Conservation (phyloP, 768 basidiomycete species). For the Amanita pseudoporphyria region DNA sequence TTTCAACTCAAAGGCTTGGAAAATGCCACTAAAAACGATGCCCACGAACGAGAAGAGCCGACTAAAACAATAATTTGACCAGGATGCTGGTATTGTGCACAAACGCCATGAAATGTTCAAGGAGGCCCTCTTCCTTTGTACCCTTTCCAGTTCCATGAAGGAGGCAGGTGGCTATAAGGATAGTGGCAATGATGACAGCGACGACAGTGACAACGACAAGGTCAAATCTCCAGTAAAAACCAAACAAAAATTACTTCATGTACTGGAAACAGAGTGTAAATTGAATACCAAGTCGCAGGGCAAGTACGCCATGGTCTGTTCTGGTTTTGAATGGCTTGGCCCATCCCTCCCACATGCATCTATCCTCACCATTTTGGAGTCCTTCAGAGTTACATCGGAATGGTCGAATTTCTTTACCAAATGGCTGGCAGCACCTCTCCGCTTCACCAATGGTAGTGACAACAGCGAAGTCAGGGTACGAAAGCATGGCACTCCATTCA, state of each 20-base stretch:
- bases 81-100: too few species aligned
- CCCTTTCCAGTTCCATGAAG: slow-evolving; percentile 18
- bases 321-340: slow-evolving; percentile 35
- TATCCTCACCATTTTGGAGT: slow-evolving; percentile 20
- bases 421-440: slow-evolving; percentile 24
- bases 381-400: slow-evolving; percentile 15
- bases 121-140: too few species aligned
- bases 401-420: slow-evolving; percentile 22
- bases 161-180: too few species aligned
- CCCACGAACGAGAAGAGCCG: too few species aligned
- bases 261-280: slow-evolving; percentile 30
- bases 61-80: too few species aligned
- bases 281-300: slow-evolving; percentile 27
- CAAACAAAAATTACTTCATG: slow-evolving; percentile 31
- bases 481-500: slow-evolving; percentile 32
- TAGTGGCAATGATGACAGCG: slow-evolving; percentile 18
- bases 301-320: slow-evolving; percentile 26
- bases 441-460: slow-evolving; percentile 22
- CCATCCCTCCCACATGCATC: slow-evolving; percentile 31
- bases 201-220: slow-evolving; percentile 7
- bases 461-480: slow-evolving; percentile 21
- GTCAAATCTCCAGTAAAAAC: slow-evolving; percentile 14
- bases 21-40: too few species aligned
- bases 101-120: too few species aligned
- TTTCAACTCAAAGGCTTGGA: too few species aligned